Conservation (phyloP, 2,329 filamentous ascomycete genomes). For the Fusarium sp. region DNA sequence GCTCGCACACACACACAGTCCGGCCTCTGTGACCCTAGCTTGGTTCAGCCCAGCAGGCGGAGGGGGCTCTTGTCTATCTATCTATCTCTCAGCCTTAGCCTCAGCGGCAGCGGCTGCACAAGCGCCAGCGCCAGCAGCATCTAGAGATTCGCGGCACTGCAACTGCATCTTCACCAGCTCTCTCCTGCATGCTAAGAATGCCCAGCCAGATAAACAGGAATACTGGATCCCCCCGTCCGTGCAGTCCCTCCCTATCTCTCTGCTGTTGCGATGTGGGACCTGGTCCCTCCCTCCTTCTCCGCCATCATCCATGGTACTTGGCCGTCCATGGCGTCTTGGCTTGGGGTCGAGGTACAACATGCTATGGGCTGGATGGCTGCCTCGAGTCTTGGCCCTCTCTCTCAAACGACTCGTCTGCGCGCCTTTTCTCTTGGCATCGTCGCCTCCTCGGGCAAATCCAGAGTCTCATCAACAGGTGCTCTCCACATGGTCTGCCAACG, state of each 20-base stretch:
- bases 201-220: conserved; percentile 36
- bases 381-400: conserved; percentile 32
- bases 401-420: conserved; percentile 24
- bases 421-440: conserved; percentile 36
- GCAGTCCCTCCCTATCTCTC: conserved; percentile 19
- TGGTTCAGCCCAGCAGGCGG: neutral
- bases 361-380: conserved; percentile 31
- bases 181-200: conserved; percentile 2
- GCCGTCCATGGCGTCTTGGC: conserved; percentile 33
- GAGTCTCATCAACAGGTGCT: conserved; percentile 18
- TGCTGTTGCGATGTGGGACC: neutral
- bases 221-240: conserved; percentile 20
- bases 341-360: conserved; percentile 35
- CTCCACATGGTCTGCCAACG: conserved; percentile 31
- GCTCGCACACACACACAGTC: neutral
- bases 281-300: conserved; percentile 1
- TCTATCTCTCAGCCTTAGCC: neutral
- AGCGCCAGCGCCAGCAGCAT: neutral
- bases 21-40: neutral
- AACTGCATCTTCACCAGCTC: conserved; percentile 21
- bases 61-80: neutral
- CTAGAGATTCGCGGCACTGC: conserved; percentile 22
- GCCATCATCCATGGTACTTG: conserved; percentile 28
- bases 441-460: conserved; percentile 38
- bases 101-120: neutral